Evolutionary conservation across 2,329 filamentous ascomycete genomes (phyloP).

Genomic region (Xylaria arbuscula): DNA sequence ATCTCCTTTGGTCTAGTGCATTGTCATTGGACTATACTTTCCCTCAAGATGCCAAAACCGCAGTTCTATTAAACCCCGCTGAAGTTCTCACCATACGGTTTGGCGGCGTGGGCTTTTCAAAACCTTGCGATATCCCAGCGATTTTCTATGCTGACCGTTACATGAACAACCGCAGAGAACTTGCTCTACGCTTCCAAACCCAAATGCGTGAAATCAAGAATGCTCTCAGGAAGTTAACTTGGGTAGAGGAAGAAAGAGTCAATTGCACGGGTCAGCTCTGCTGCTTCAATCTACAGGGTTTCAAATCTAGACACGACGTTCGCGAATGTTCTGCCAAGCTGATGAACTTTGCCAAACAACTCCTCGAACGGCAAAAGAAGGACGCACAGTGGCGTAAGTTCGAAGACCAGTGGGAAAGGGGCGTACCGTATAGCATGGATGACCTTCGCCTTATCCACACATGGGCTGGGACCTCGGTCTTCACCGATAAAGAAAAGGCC

Average conservation of each 20-base stretch:
- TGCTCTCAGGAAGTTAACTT: conserved; percentile 41
- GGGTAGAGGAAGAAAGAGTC: conserved; percentile 35
- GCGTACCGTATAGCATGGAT: conserved; percentile 43
- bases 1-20: conserved; percentile 60
- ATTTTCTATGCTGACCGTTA: conserved; percentile 68
- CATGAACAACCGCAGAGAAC: conserved; percentile 57
- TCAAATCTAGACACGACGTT: conserved; percentile 42
- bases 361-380: conserved; percentile 43
- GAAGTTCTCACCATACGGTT: conserved; percentile 64
- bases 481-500: conserved; percentile 50
- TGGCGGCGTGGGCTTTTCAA: conserved; percentile 55
- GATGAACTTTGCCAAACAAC: conserved; percentile 39
- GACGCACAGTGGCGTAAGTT: conserved; percentile 47
- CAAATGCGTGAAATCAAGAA: conserved; percentile 45
- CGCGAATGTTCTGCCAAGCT: conserved; percentile 44
- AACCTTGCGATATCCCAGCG: conserved; percentile 62
- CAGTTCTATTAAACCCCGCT: conserved; percentile 58
- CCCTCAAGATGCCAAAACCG: conserved; percentile 54
- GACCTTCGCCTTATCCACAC: conserved; percentile 52
- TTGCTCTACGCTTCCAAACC: conserved; percentile 59
- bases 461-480: conserved; percentile 54
- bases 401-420: conserved; percentile 38
- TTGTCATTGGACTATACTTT: conserved; percentile 52
- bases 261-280: conserved; percentile 42
- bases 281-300: conserved; percentile 41